Base-by-base conservation (phyloP, 805 yeast species). In the Saccharomycopsis microspora region DNA sequence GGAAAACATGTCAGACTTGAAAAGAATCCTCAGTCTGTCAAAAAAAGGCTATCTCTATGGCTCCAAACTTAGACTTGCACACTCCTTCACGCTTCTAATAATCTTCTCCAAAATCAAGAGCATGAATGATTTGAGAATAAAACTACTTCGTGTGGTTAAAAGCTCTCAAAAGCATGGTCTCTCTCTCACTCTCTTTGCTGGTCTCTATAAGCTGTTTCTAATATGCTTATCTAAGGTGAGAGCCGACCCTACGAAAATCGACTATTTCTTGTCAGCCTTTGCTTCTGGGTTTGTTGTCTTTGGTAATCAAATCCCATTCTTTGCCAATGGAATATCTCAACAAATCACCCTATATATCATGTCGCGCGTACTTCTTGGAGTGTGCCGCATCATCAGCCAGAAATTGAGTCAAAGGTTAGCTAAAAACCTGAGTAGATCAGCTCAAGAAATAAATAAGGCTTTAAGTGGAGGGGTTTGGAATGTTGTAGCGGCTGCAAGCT, bases 1-100 rank as follows among this genome's bases (percentile, higher is more conserved):
- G 19, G 19, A 19, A 19, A 19, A 19, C 19, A 19, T 19, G 19
- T 19, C 19, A 19, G 19, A 19, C 19, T 19, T 19, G 19, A 19
- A 19, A 19, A 19, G 40, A 10, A 40, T 40, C 19, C 31, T 45
- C 5, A 33, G 30, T n/a, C 5, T 36, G 29, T 34, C 45, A 4
- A 28, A 45, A 32, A 46, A 47, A 28, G 53, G 51, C 8, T 50
- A 41, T 39, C n/a, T 50, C 5, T 50, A 50, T 36, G 53, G 53
- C 7, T 36, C 44, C 4, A 43, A 34, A 32, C 46, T 50, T 28
- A 44, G 53, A 11, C 42, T 50, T 5, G 53, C 50, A 4, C 53
- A 50, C 30, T 45, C 53, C 5, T 8, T 50, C 6, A 44, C 53
- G 28, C n/a, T 47, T 10, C 11, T 44, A 28, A 6, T 50, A 6